Conservation (phyloP, 495 filamentous ascomycete genomes). For the Penicillium waksmanii region DNA sequence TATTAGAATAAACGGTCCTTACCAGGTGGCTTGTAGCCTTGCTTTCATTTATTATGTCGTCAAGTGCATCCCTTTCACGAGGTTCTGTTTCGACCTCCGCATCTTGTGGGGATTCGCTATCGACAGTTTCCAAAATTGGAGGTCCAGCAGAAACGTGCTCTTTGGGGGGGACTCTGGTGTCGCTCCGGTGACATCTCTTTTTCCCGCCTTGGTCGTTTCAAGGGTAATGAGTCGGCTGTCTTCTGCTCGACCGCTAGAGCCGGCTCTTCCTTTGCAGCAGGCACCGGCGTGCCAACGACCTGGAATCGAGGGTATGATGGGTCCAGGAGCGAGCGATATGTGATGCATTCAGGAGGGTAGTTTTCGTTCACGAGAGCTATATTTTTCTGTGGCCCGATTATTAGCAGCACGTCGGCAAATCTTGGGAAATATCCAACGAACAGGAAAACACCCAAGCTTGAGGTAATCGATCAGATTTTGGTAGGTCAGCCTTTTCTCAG, state of each 20-base stretch:
- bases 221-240: conserved; percentile 21
- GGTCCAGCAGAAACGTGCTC: neutral
- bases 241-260: conserved; percentile 2
- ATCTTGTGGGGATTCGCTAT: neutral
- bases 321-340: conserved; percentile 60
- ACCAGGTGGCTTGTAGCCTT: conserved; percentile 58
- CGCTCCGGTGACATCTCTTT: conserved; percentile 19
- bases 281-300: conserved; percentile 46
- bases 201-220: conserved; percentile 36
- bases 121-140: neutral
- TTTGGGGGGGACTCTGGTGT: conserved; percentile 11
- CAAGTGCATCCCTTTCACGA: conserved; percentile 51
- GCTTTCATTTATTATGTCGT: conserved; percentile 61
- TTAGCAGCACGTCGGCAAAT: conserved; percentile 32
- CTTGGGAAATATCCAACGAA: conserved; percentile 29
- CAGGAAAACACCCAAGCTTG: conserved; percentile 51
- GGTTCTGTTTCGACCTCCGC: neutral
- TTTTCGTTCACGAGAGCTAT: conserved; percentile 71
- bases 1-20: conserved; percentile 18
- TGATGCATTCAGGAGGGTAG: conserved; percentile 80
- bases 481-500: conserved; percentile 70
- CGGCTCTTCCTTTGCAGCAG: conserved; percentile 9
- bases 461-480: conserved; percentile 66
- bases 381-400: conserved; percentile 37
- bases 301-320: conserved; percentile 62